Evolutionary conservation across 805 yeast species (phyloP), one percentile per base, ranked within the genome.

Genomic region (Vanderwaltozyma tropicalis): DNA sequence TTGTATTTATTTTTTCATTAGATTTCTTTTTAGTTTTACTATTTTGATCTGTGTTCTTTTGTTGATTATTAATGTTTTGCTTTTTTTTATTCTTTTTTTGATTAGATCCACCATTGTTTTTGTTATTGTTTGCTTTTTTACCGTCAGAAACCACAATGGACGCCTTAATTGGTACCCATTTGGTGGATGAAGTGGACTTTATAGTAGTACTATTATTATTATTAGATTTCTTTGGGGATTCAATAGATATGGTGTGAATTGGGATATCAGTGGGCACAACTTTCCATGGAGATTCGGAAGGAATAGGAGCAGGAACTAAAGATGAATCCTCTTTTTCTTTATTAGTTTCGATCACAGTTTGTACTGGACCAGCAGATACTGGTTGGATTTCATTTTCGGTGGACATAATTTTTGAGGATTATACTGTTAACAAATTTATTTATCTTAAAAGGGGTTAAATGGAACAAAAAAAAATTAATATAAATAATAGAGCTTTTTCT

Each of bases 161-260:
- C 19, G 76, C 82, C 47, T 75, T 69, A 55, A 72, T 74, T 13
- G 85, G 84, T 27, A 78, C 72, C 84, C 85, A 78, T 54, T 80
- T 81, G 6, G 59, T 54, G 7, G 51, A 31, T 26, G 50, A 36
- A 6, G 47, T 42, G 10, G 18, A 25, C 13, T 31, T 37, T 13
- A 45, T 47, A n/a, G 44, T 29, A 8, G 14, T 25, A 14, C 35
- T 41, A 51, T 31, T 26, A 31, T n/a, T 28, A 34, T 19, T 19
- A 13, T 18, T 27, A 17, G 24, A 15, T 18, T 30, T 35, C 20
- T 19, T 35, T n/a, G 26, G 16, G 11, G 33, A 29, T 17, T 37
- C 39, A 26, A 27, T 43, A 47, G 34, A 51, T 29, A 30, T 49
- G 34, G 9, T 48, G 37, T 15, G 57, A n/a, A 51, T 43, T 7